Evolutionary conservation across 805 yeast genomes (phyloP), one percentile per base, ranked within the genome.

Genomic region (Ascoidea rubescens): DNA sequence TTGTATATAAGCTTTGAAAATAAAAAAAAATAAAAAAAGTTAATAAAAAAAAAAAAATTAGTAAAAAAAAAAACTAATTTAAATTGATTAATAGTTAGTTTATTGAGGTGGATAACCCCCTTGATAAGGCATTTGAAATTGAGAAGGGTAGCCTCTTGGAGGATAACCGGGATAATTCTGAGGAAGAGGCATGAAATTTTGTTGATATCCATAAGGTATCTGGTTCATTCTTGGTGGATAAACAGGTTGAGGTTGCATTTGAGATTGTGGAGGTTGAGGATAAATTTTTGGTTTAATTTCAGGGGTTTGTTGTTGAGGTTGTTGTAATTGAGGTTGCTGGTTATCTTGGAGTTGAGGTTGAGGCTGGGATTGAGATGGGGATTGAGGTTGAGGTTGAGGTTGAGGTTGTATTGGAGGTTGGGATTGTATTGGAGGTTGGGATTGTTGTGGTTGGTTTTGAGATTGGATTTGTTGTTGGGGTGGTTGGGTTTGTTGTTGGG

Each of bases 401-500:
- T 21, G 28, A 21, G 3, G 28, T 21, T 21, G 28, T 2, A 21
- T 21, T 21, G 2, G 28, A 21, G 28, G 28, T 21, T 21, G 28
- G 3, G 28, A 3, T 21, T 21, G 28, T 21, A 21, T 21, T 21
- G 28, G 28, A 21, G 28, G 28, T 21, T 21, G 28, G 42, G 37
- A 43, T 48, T 47, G 31, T 43, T 53, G 44, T 31, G 31, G 47
- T 51, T 48, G 37, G 51, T 42, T 51, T 51, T 45, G 62, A 42
- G 62, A 44, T 60, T 62, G 55, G 61, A 60, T 30, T 51, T 57
- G 21, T 47, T 45, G 53, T 50, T 52, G 54, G 61, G 59, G 51
- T 56, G 56, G 10, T 60, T 54, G 55, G 60, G 61, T 51, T 62
- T 64, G 57, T 60, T 62, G 53, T 62, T 64, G 51, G 57, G 58